A percentile compares a stretch with the other conserved stretches of the same genome.
Conservation (phyloP, 208 protist species). For the Leptomonas pyrrhocoris region DNA sequence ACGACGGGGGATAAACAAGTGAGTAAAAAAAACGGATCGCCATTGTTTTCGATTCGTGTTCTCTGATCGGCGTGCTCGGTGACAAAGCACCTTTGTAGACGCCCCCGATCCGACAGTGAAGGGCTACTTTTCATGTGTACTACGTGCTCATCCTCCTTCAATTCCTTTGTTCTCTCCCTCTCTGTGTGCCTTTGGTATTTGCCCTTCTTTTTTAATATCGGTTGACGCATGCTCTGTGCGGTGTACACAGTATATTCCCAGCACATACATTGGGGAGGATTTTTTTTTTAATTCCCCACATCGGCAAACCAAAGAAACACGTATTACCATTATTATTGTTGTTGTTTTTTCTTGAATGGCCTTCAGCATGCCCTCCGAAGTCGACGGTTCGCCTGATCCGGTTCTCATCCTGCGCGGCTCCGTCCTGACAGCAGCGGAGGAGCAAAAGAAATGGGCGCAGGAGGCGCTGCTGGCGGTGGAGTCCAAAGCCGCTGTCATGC, state of each 20-base stretch:
- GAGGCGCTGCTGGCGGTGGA: conserved; percentile 77
- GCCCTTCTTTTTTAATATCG: conserved; percentile 13
- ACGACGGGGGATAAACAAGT: too few relatives aligned
- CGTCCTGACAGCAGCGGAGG: conserved; percentile 83
- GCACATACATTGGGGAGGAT: too few relatives aligned
- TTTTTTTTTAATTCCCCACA: too few relatives aligned
- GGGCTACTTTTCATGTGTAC: too few relatives aligned
- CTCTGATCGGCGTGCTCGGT: too few relatives aligned
- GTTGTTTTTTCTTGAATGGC: conserved; percentile 21
- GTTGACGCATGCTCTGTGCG: background rate
- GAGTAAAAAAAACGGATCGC: too few relatives aligned
- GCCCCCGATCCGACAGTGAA: too few relatives aligned
- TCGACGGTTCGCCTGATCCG: conserved; percentile 1
- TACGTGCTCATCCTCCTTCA: too few relatives aligned
- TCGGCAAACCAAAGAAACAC: too few relatives aligned
- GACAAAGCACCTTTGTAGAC: too few relatives aligned
- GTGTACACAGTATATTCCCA: background rate
- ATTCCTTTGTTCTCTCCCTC: background rate
- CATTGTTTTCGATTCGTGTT: too few relatives aligned
- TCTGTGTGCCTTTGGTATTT: conserved; percentile 22
- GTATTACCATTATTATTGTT: too few relatives aligned
- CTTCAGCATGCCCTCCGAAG: conserved; percentile 16
- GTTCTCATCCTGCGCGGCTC: conserved; percentile 60
- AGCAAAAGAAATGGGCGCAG: conserved; percentile 92
- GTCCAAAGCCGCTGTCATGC: conserved; percentile 77